Base-by-base conservation (phyloP, 345 rosid species). In the Citrus maxima region DNA sequence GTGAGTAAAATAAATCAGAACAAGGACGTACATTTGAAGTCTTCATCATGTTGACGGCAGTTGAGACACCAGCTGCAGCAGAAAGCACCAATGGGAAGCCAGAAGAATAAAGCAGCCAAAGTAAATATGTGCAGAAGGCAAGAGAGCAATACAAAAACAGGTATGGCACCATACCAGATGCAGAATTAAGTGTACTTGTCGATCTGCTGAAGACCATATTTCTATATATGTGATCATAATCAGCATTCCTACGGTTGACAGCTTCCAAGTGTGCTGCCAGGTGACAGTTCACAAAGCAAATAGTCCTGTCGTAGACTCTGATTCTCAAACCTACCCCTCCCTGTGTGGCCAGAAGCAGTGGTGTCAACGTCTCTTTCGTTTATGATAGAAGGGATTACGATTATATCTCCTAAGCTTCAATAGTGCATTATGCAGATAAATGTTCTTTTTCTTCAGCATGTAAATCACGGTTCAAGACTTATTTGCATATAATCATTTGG, bases 221-320 rank as follows among this genome's bases (percentile, higher is more conserved):
- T 85, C 86, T 86, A 77, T 65, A 92, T 63, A 92, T 88, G 83
- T 92, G 93, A 85, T 92, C 92, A 68, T 90, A 92, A 85, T 92
- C 96, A 56, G 91, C 91, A 80, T 92, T 92, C 58, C 96, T 85
- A 9, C 90, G 86, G 73, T 88, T 87, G 40, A 90, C 91, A 77
- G 94, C 96, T 82, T 92, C 96, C 85, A 92, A 78, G 83, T 92
- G 96, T 61, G 96, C 96, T n/a, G 96, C 96, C 78, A 92, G 80
- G 83, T 92, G 96, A 79, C 94, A 92, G 79, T 92, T 92, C 63
- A 90, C 93, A 79, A 92, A 90, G 88, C 92, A 89, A 77, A 92
- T 88, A 79, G 84, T 88, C 80, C 94, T 83, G 78, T 92, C 94
- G 34, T 80, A 88, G 40, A 92, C 94, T 79, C 96, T 88, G 30